Percentiles rank a stretch among this genome's conserved stretches.
These are phyloP conservation scores for Diaporthe humulicola DNA, from an alignment of 2,329 filamentous ascomycete genomes.

Conservation along the genomic window DNA sequence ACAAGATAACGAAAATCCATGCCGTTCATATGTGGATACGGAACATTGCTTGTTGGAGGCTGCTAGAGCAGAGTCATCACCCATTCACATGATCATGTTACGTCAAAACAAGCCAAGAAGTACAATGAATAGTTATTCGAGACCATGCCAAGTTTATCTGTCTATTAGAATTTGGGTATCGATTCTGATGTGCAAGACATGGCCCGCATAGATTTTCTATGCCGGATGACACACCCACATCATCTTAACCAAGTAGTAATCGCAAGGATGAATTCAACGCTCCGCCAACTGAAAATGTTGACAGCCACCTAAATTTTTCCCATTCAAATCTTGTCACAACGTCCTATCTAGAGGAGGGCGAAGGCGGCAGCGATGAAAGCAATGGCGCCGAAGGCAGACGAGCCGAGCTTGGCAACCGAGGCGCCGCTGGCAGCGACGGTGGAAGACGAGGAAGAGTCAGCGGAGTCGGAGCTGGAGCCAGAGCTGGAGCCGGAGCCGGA, in stretches of 20 bases:
- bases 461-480: constrained; percentile 39
- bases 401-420: constrained; percentile 34
- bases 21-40: background rate
- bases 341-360: constrained; percentile 29
- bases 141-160: constrained; percentile 29
- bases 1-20: background rate
- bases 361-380: constrained; percentile 38
- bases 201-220: background rate
- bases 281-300: background rate
- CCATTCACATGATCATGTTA: background rate
- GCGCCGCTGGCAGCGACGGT: constrained; percentile 35
- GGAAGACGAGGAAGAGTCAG: constrained; percentile 23
- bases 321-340: background rate
- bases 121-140: background rate
- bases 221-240: constrained; percentile 10
- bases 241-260: constrained; percentile 20
- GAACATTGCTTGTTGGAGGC: background rate
- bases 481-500: constrained; percentile 44
- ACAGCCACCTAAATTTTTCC: background rate
- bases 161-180: constrained; percentile 34
- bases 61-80: background rate
- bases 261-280: constrained; percentile 14
- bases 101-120: background rate
- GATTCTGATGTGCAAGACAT: constrained; percentile 27
- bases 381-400: constrained; percentile 36